Evolutionary conservation across 176 grass and related monocot species (phyloP), one percentile per base, ranked within the genome.

Genomic region (Chrysopogon serrulatus): DNA sequence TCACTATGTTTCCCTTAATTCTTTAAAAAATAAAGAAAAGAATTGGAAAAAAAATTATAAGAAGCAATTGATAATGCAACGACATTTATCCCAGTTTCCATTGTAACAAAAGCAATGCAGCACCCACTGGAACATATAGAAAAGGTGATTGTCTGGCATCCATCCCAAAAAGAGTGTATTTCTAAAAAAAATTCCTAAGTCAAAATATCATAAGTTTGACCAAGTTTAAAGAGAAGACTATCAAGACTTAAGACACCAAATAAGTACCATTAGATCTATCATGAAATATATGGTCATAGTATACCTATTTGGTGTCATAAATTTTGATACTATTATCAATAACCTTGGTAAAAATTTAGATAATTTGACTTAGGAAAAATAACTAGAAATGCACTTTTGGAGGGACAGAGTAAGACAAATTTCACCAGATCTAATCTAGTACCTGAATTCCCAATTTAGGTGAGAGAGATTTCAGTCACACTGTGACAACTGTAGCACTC

Each of bases 401-500:
- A 11, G 23, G 56, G 53, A 57, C n/a, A 60, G 56, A 27, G n/a
- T 60, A 60, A 13, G 56, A 56, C 26, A 43, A 56, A 27, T 56
- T 61, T 61, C 15, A 49, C 41, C 63, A 24, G 14, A 79, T 71
- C 21, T 49, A 40, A 79, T 88, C 21, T 34, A 65, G 34, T 37
- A 79, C 34, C 17, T 70, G 4, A 77, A 42, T 31, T 71, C 34
- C 34, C 12, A 89, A 65, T 65, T 78, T 77, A 31, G 64, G 43
- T 82, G n/a, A 89, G 32, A 64, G 11, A 34, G 17, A 86, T 86
- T 73, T 61, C 37, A 67, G 66, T 40, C 8, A 73, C 66, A 79
- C 39, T 32, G 19, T 65, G 7, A 67, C 44, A n/a, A 40, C 17
- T 78, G n/a, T 35, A 47, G 18, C 72, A 79, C 33, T 11, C 32